phyloP scores from a whole-genome alignment of 768 basidiomycete species.

The Naematelia aurantialba region DNA sequence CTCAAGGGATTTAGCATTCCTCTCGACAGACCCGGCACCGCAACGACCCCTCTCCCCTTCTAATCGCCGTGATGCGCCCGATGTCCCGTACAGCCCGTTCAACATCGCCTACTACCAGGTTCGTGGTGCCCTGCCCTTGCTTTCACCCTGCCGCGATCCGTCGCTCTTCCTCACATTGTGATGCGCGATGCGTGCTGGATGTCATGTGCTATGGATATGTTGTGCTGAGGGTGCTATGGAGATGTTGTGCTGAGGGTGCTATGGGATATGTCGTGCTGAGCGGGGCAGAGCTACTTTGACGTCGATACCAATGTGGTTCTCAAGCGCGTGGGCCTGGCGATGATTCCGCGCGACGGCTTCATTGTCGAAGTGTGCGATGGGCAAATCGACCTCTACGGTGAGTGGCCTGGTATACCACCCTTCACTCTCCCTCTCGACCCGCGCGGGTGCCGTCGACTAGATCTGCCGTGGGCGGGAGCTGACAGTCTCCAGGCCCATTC shows the following conservation, averaged over 20 bases:
- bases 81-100: conserved; percentile 45
- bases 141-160: too few relatives aligned
- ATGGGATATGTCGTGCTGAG: neutral
- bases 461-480: neutral
- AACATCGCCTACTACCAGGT: conserved; percentile 49
- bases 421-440: too few relatives aligned
- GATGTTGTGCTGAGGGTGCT: too few relatives aligned
- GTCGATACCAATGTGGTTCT: conserved; percentile 41
- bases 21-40: conserved; percentile 19
- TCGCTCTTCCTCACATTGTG: too few relatives aligned
- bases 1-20: conserved; percentile 29
- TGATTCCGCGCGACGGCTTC: conserved; percentile 45
- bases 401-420: conserved; percentile 6
- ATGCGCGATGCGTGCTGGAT: too few relatives aligned
- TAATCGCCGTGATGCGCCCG: conserved; percentile 8
- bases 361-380: conserved; percentile 47
- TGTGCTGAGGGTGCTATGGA: too few relatives aligned
- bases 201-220: too few relatives aligned
- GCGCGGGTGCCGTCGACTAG: too few relatives aligned
- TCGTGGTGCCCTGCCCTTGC: neutral
- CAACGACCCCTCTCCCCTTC: conserved; percentile 15
- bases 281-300: conserved; percentile 41
- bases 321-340: conserved; percentile 37
- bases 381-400: conserved; percentile 49
- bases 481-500: conserved; percentile 79